Evolutionary conservation across 1,284 basidiomycete genomes (phyloP).

Genomic region (Cutaneotrichosporon daszewskae): DNA sequence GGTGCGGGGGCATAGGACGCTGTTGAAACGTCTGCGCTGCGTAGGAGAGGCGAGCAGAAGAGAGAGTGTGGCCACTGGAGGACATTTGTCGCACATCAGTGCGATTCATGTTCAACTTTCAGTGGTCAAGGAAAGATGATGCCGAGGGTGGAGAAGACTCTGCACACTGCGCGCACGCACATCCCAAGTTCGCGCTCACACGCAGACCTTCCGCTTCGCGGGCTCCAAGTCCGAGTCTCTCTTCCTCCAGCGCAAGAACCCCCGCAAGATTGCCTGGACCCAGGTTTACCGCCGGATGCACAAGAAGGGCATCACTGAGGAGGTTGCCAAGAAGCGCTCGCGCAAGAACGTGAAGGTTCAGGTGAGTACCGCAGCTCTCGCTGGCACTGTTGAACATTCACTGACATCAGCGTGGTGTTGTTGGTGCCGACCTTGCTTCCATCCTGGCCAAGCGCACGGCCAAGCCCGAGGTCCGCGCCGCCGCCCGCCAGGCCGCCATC

Average conservation of each 20-base stretch:
- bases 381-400: background rate
- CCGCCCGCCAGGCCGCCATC: slow-evolving; percentile 77
- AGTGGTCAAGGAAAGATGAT: too few relatives aligned
- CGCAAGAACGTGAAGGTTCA: slow-evolving; percentile 92
- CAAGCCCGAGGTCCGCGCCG: slow-evolving; percentile 76
- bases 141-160: background rate
- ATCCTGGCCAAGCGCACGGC: slow-evolving; percentile 90
- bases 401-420: slow-evolving; percentile 77
- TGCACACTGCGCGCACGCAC: background rate
- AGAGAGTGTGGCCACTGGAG: too few relatives aligned
- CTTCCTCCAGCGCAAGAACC: slow-evolving; percentile 99
- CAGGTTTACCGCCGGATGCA: slow-evolving; percentile 93
- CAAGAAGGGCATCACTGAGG: slow-evolving; percentile 99
- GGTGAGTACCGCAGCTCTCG: slow-evolving; percentile 27
- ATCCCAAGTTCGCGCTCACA: slow-evolving; percentile 9
- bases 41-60: too few relatives aligned
- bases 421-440: slow-evolving; percentile 86
- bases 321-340: slow-evolving; percentile 97
- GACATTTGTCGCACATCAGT: too few relatives aligned
- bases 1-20: background rate
- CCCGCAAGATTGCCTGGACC: slow-evolving; percentile 99
- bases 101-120: too few relatives aligned
- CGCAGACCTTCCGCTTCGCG: slow-evolving; percentile 87
- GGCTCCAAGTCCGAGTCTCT: slow-evolving; percentile 88
- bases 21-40: background rate